These are phyloP conservation scores for Alternaria longipes DNA, from an alignment of 2,329 filamentous ascomycete species.

Conservation along the genomic window DNA sequence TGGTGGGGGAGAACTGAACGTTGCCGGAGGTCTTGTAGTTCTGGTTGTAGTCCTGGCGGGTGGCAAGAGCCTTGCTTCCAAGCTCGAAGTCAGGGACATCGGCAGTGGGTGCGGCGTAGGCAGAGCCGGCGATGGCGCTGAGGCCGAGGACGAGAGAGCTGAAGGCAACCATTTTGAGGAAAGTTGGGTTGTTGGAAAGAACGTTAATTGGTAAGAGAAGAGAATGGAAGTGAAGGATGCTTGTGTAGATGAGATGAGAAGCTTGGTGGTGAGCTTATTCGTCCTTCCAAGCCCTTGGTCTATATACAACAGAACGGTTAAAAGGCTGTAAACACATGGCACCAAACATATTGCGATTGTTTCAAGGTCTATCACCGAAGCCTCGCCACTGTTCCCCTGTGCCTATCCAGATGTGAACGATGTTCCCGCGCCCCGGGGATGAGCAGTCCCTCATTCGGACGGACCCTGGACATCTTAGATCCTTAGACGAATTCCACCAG, in stretches of 20 bases:
- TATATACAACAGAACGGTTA: conserved; percentile 15
- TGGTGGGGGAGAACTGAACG: conserved; percentile 38
- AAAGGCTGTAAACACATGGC: conserved; percentile 6
- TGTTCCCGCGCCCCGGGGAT: neutral
- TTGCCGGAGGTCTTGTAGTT: conserved; percentile 47
- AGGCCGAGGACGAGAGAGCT: conserved; percentile 33
- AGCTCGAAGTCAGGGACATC: conserved; percentile 45
- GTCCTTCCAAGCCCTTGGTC: conserved; percentile 5
- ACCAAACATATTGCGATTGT: conserved; percentile 16
- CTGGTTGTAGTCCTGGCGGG: conserved; percentile 47
- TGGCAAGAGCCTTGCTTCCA: conserved; percentile 22
- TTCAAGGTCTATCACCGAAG: conserved; percentile 8
- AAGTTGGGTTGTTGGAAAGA: conserved; percentile 4
- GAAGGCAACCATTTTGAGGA: conserved; percentile 39
- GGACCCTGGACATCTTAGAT: neutral
- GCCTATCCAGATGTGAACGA: neutral
- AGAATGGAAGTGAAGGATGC: conserved; percentile 10
- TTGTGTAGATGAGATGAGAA: conserved; percentile 1
- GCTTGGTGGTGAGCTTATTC: conserved; percentile 8
- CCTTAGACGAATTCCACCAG: neutral
- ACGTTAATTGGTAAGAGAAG: conserved; percentile 1
- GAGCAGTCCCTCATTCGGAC: neutral
- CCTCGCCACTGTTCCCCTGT: neutral
- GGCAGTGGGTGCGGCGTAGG: conserved; percentile 35
- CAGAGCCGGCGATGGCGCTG: conserved; percentile 27